Conservation (phyloP, 2,329 filamentous ascomycete genomes). For the Penicillium brevicompactum region DNA sequence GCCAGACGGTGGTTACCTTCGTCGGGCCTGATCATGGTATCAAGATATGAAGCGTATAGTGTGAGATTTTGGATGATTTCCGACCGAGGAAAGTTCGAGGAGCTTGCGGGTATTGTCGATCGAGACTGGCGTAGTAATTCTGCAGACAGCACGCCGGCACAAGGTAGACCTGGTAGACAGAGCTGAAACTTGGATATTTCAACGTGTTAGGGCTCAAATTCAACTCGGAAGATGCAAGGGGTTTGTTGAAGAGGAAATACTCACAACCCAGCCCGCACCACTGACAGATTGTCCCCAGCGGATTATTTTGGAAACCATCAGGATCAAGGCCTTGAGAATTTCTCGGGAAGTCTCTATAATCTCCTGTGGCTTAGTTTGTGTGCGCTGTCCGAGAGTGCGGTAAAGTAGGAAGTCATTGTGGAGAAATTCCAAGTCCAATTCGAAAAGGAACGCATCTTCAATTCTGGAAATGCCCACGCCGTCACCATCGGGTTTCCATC, state of each 20-base stretch:
- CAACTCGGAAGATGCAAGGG: background rate
- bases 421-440: conserved; percentile 24
- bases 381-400: conserved; percentile 21
- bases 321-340: conserved; percentile 23
- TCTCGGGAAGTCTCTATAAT: conserved; percentile 24
- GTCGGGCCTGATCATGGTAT: conserved; percentile 20
- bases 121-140: conserved; percentile 28
- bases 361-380: conserved; percentile 18
- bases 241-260: background rate
- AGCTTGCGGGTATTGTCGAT: background rate
- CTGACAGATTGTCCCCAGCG: conserved; percentile 12
- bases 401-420: conserved; percentile 29
- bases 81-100: conserved; percentile 22
- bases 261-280: conserved; percentile 21
- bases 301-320: conserved; percentile 10
- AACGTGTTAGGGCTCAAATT: background rate
- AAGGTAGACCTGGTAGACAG: conserved; percentile 28
- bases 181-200: background rate
- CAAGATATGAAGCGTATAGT: conserved; percentile 27
- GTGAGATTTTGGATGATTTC: conserved; percentile 33
- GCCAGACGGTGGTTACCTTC: conserved; percentile 29
- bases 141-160: conserved; percentile 30
- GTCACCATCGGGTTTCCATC: conserved; percentile 16
- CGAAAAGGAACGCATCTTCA: conserved; percentile 13
- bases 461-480: background rate